phyloP scores from a whole-genome alignment of 2,329 filamentous ascomycete genomes.

The Beauveria pseudobassiana region DNA sequence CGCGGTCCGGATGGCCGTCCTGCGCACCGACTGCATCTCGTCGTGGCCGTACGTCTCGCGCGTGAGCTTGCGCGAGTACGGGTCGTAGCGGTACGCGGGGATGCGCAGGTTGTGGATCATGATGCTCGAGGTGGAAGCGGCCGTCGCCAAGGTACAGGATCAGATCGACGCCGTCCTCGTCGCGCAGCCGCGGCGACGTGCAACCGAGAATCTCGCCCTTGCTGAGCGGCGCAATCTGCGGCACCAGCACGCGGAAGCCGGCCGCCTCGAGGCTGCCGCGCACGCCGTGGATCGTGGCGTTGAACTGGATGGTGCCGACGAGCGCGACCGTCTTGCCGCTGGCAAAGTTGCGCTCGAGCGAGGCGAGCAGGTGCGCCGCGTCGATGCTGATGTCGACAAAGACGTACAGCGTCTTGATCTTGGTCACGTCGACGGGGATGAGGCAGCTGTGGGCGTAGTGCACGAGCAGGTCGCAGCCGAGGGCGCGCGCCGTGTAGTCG shows the following conservation, averaged over 20 bases:
- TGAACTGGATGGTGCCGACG: constrained; percentile 98
- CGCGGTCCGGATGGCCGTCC: constrained; percentile 68
- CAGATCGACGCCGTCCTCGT: constrained; percentile 57
- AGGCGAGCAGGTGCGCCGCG: constrained; percentile 75
- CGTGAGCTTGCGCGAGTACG: constrained; percentile 86
- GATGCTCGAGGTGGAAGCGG: constrained; percentile 91
- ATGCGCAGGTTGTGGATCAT: constrained; percentile 97
- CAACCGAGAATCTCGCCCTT: constrained; percentile 95
- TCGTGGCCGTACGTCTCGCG: constrained; percentile 87
- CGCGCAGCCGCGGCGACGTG: constrained; percentile 68
- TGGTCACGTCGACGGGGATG: constrained; percentile 91
- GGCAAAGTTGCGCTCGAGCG: constrained; percentile 81
- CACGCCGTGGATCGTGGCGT: constrained; percentile 87
- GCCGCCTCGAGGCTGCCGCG: constrained; percentile 69
- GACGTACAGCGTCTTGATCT: constrained; percentile 95
- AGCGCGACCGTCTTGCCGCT: constrained; percentile 81
- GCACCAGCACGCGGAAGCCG: constrained; percentile 79
- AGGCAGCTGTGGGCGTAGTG: constrained; percentile 97
- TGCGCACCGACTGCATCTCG: constrained; percentile 77
- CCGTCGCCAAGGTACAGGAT: constrained; percentile 89
- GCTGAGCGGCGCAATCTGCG: constrained; percentile 85
- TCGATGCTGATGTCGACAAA: constrained; percentile 98
- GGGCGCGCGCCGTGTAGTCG: constrained; percentile 89
- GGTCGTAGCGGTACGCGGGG: constrained; percentile 92
- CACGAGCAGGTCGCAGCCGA: constrained; percentile 89